Conservation (phyloP, 2,329 filamentous ascomycete species). For the Mariannaea elegans region DNA sequence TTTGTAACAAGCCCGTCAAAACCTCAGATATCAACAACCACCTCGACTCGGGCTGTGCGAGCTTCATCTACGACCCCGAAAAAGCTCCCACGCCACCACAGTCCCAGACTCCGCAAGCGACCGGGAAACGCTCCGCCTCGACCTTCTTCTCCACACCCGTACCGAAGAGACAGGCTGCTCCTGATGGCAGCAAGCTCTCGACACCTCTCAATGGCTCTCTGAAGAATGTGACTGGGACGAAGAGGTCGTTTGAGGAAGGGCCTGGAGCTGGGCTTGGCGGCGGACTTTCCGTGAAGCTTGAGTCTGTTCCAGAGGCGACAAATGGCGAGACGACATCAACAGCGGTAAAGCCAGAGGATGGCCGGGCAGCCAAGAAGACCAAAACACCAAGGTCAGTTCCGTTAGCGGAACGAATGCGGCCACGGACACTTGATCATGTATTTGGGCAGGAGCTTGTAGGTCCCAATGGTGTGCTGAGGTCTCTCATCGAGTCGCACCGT, state of each 20-base stretch:
- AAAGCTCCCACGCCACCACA: slow-evolving; percentile 43
- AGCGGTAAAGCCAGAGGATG: slow-evolving; percentile 39
- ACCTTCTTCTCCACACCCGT: slow-evolving; percentile 70
- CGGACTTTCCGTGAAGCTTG: not conserved
- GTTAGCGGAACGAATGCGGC: slow-evolving; percentile 93
- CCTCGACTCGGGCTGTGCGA: slow-evolving; percentile 83
- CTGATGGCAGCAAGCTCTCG: slow-evolving; percentile 41
- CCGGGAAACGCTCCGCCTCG: slow-evolving; percentile 64
- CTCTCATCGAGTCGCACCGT: slow-evolving; percentile 84
- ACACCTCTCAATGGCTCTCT: slow-evolving; percentile 46
- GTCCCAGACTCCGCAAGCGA: slow-evolving; percentile 44
- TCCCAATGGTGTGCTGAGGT: slow-evolving; percentile 81
- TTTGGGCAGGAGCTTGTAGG: slow-evolving; percentile 93
- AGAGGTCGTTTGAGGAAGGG: slow-evolving; percentile 64
- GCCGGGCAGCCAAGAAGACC: slow-evolving; percentile 66
- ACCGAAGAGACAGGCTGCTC: slow-evolving; percentile 60
- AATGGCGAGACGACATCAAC: slow-evolving; percentile 12
- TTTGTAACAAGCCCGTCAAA: slow-evolving; percentile 79
- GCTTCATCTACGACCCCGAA: slow-evolving; percentile 67
- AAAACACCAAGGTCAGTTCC: slow-evolving; percentile 80
- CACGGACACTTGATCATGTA: slow-evolving; percentile 83
- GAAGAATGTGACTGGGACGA: slow-evolving; percentile 50
- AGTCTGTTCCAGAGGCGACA: slow-evolving; percentile 6
- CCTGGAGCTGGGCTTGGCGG: slow-evolving; percentile 48
- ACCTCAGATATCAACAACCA: slow-evolving; percentile 85